A percentile compares a stretch with the other conserved stretches of the same genome.
These are phyloP conservation scores for Backusella mclennaniae DNA, from an alignment of 192 early-diverging fungal genomes.

Conservation along the genomic window DNA sequence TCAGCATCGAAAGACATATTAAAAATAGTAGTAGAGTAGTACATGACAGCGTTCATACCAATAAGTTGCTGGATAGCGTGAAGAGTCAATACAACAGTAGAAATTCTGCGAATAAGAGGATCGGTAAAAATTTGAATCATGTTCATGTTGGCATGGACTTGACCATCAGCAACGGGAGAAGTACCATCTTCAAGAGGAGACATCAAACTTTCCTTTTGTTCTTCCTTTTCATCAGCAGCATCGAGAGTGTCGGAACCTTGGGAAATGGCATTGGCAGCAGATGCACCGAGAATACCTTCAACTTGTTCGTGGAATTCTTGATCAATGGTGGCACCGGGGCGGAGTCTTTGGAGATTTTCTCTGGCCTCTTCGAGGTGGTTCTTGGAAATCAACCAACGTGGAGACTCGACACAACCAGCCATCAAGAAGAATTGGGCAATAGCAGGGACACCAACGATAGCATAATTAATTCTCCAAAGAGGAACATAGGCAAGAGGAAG, in stretches of 20 bases:
- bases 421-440: conserved; percentile 57
- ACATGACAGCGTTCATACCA: conserved; percentile 85
- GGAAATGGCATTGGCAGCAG: neutral
- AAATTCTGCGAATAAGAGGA: conserved; percentile 55
- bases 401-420: conserved; percentile 77
- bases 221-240: neutral
- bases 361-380: conserved; percentile 62
- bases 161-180: neutral
- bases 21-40: conserved; percentile 88
- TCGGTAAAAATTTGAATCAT: conserved; percentile 57
- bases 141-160: conserved; percentile 20
- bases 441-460: conserved; percentile 60
- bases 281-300: conserved; percentile 26
- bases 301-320: conserved; percentile 64
- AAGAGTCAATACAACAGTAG: conserved; percentile 62
- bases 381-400: conserved; percentile 66
- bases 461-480: conserved; percentile 72
- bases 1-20: conserved; percentile 52
- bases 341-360: conserved; percentile 49
- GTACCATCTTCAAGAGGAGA: neutral
- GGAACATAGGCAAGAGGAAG: conserved; percentile 58
- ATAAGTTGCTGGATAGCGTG: conserved; percentile 80
- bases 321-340: conserved; percentile 53
- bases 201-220: neutral
- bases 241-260: neutral